These are phyloP conservation scores for Penicillium pulvis DNA, from an alignment of 495 filamentous ascomycete genomes.

Conservation along the genomic window DNA sequence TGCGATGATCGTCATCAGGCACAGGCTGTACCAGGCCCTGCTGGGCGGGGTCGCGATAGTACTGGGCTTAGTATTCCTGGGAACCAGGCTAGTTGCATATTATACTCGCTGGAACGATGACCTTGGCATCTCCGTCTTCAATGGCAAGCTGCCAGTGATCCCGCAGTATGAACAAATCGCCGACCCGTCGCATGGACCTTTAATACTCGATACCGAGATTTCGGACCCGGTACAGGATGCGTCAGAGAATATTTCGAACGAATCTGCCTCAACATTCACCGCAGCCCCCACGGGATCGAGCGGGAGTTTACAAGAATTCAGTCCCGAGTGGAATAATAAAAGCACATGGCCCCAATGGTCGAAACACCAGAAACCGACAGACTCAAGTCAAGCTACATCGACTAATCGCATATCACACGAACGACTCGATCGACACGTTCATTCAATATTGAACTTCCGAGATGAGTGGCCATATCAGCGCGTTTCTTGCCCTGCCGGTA, in stretches of 20 bases:
- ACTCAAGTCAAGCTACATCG: neutral
- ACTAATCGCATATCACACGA: conserved; percentile 8
- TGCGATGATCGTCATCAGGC: conserved; percentile 4
- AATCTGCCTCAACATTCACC: neutral
- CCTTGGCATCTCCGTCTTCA: conserved; percentile 1
- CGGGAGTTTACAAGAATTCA: neutral
- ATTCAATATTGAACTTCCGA: conserved; percentile 13
- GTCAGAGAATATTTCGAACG: neutral
- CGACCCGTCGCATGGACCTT: neutral
- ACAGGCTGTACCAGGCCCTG: conserved; percentile 15
- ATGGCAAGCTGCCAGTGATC: conserved; percentile 12
- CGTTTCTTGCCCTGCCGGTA: conserved; percentile 11
- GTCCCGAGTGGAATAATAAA: conserved; percentile 13
- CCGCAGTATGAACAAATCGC: conserved; percentile 1
- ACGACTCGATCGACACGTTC: conserved; percentile 5
- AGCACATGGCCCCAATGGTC: conserved; percentile 8
- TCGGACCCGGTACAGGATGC: neutral
- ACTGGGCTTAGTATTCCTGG: conserved; percentile 13
- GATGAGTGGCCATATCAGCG: conserved; percentile 6
- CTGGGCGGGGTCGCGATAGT: conserved; percentile 7
- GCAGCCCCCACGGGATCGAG: neutral
- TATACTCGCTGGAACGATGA: neutral
- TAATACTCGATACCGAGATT: neutral
- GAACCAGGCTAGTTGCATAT: neutral
- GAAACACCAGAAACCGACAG: neutral